Base-by-base conservation (phyloP, 176 grass and related monocot species). In the Pontederia paniculata region DNA sequence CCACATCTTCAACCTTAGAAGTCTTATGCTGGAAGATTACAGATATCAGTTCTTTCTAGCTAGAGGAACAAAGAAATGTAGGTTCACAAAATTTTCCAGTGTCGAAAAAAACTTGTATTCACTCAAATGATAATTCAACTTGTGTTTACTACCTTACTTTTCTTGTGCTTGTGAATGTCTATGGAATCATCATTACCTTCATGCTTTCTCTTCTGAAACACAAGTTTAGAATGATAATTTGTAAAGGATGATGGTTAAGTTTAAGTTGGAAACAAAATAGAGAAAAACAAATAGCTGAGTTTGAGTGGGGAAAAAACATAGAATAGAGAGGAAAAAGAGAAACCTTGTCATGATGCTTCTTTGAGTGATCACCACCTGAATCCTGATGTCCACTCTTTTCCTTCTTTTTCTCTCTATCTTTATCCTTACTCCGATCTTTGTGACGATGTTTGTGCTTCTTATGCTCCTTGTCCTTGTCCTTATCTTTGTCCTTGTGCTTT, bases 391-490 rank as follows among this genome's bases (percentile, higher is more conserved):
- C 83, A 73, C 73, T 89, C 77, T 97, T 97, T 78, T 90, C 86
- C 45, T 90, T 97, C 71, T 88, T 90, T 68, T 83, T 97, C 53
- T 97, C 90, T 69, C 76, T 81, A 54, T 94, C 84, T 69, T 89
- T 97, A 54, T 87, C 82, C 83, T 88, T 97, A 55, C 60, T 84
- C 41, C 77, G 70, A 77, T 97, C 91, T 76, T 90, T 97, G 71
- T 97, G 86, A 23, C 83, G 86, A 76, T 88, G 83, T 74, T 82
- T 97, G 59, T 88, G 91, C 53, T 97, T 97, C 79, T 97, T 90
- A 60, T 90, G 91, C 62, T 97, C 91, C 80, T 79, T 97, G 60
- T 97, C 91, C 66, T 83, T 95, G 20, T 95, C 85, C 66, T 66
- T 84, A 50, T 95, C 89, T 81, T 79, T 96, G 50, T 78, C 90